phyloP scores from a whole-genome alignment of 2,329 filamentous ascomycete species.

The Claviceps monticola region DNA sequence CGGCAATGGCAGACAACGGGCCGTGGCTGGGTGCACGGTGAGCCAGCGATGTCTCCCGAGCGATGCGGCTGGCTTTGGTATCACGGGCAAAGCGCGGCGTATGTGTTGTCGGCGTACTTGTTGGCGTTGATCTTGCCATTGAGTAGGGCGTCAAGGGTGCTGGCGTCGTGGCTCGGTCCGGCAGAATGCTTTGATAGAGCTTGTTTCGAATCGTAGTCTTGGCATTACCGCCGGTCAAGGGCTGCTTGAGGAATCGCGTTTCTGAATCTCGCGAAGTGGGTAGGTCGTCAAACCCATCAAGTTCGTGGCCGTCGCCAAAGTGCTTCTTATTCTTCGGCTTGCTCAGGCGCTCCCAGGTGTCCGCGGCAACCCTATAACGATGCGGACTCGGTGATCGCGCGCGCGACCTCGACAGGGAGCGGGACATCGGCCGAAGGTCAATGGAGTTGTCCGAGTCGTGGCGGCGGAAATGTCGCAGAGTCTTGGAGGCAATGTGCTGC shows the following conservation, averaged over 20 bases:
- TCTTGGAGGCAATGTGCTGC: conserved; percentile 64
- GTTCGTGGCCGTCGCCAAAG: conserved; percentile 86
- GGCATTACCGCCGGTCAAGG: conserved; percentile 48
- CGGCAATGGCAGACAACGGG: conserved; percentile 38
- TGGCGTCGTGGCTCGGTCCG: conserved; percentile 38
- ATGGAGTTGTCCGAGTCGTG: conserved; percentile 64
- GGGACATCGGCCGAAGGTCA: conserved; percentile 43
- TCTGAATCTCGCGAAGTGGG: conserved; percentile 76
- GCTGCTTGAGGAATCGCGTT: conserved; percentile 69
- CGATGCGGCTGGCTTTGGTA: conserved; percentile 50
- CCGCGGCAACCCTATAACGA: conserved; percentile 31
- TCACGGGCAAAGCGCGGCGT: conserved; percentile 51
- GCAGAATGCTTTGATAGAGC: conserved; percentile 39
- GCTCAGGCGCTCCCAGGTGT: conserved; percentile 52
- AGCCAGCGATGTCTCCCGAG: conserved; percentile 46
- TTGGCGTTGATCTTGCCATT: conserved; percentile 37
- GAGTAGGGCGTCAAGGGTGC: conserved; percentile 40
- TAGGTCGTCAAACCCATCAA: conserved; percentile 88
- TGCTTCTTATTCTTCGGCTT: conserved; percentile 42
- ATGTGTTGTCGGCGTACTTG: conserved; percentile 13
- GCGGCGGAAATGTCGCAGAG: conserved; percentile 57
- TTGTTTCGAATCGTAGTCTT: conserved; percentile 47
- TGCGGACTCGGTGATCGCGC: conserved; percentile 48
- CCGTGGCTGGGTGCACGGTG: conserved; percentile 42
- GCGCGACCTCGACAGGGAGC: conserved; percentile 42